Evolutionary conservation across 192 early-diverging fungal species (phyloP).

Genomic region (Entrophospora sp.): DNA sequence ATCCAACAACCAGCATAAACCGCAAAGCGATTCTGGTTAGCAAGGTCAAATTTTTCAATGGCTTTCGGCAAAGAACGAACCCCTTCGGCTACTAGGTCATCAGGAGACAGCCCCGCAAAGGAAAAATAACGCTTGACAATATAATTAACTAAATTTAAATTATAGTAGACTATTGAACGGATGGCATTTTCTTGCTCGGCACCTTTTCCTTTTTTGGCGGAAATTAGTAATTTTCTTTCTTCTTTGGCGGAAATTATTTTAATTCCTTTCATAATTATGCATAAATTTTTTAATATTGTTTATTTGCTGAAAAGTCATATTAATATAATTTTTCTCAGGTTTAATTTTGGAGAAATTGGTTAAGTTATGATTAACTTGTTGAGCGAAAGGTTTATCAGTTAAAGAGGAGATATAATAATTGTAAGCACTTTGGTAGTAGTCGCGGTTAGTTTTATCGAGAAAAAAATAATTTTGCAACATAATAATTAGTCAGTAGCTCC

Average conservation of each 20-base stretch:
- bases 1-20: constrained; percentile 3
- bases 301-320: neutral
- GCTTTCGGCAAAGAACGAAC: neutral
- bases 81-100: neutral
- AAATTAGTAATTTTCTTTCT: neutral
- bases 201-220: neutral
- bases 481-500: neutral
- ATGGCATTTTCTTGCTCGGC: neutral
- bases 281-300: constrained; percentile 1
- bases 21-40: neutral
- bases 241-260: neutral
- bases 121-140: neutral
- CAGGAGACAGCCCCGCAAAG: neutral
- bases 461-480: neutral
- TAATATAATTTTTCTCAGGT: neutral
- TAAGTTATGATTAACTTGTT: neutral
- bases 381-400: neutral
- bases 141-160: neutral
- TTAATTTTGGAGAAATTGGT: neutral
- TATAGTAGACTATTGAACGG: neutral
- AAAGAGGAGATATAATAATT: constrained; percentile 3
- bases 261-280: neutral
- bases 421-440: neutral
- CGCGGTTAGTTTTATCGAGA: neutral
- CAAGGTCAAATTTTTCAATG: neutral